Percentiles rank a stretch among this genome's conserved stretches.
These are phyloP conservation scores for Gymnopilus dilepis DNA, from an alignment of 768 basidiomycete genomes.

Conservation along the genomic window DNA sequence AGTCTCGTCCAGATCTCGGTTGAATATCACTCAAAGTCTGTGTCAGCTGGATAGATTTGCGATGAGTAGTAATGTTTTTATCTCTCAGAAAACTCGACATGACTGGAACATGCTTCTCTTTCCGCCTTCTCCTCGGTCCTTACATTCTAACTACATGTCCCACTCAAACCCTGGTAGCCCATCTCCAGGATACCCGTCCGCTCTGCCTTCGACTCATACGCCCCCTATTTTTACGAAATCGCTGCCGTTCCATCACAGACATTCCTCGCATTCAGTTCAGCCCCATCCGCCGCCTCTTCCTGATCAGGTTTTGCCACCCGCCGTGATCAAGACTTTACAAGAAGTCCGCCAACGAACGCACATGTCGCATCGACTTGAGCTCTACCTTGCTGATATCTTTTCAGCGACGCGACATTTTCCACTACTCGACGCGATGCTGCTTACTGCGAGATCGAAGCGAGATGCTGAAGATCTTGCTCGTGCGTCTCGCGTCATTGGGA, in stretches of 20 bases:
- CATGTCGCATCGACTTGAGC: constrained; percentile 54
- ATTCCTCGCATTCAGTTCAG: constrained; percentile 16
- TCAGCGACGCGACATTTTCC: constrained; percentile 75
- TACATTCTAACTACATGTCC: constrained; percentile 30
- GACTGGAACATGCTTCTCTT: constrained; percentile 40
- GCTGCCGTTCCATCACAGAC: constrained; percentile 31
- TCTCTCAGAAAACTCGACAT: constrained; percentile 49
- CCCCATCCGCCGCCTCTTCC: constrained; percentile 22
- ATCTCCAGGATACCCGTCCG: constrained; percentile 26
- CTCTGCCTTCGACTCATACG: constrained; percentile 33
- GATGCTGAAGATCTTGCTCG: constrained; percentile 73
- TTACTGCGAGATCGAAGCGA: constrained; percentile 62
- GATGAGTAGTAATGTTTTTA: constrained; percentile 67
- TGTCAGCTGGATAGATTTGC: constrained; percentile 77
- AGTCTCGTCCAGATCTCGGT: constrained; percentile 28
- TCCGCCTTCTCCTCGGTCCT: constrained; percentile 18
- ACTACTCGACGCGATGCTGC: constrained; percentile 68
- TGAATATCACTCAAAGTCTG: constrained; percentile 12
- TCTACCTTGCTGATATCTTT: constrained; percentile 79
- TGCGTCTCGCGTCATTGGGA: constrained; percentile 69
- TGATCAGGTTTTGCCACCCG: constrained; percentile 32
- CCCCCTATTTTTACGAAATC: constrained; percentile 32
- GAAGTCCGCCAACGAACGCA: constrained; percentile 41
- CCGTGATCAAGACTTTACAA: constrained; percentile 37
- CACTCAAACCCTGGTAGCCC: constrained; percentile 38